These are phyloP conservation scores for Aspergillus mulundensis DNA, from an alignment of 495 filamentous ascomycete species.

Conservation along the genomic window DNA sequence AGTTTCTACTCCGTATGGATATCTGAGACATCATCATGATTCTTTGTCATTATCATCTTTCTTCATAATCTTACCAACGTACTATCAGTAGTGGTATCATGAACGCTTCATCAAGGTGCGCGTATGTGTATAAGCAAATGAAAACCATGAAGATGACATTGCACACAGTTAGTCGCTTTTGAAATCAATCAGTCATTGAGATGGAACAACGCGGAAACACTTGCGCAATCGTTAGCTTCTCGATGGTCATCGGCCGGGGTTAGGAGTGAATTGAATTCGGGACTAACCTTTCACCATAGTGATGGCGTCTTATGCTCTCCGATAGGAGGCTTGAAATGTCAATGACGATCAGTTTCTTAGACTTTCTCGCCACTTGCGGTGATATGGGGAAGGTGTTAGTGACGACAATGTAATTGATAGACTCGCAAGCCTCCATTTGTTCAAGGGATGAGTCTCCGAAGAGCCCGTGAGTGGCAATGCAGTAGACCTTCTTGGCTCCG, in stretches of 20 bases:
- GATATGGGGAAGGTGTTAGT: constrained; percentile 94
- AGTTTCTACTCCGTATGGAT: constrained; percentile 10
- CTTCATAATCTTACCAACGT: constrained; percentile 22
- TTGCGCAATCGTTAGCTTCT: constrained; percentile 38
- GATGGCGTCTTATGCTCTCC: constrained; percentile 92
- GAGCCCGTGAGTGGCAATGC: constrained; percentile 93
- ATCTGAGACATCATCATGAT: constrained; percentile 17
- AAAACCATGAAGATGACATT: not conserved
- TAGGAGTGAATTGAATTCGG: not conserved
- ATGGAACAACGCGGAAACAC: constrained; percentile 81
- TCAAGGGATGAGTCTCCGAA: constrained; percentile 87
- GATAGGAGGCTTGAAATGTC: constrained; percentile 82
- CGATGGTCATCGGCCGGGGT: not conserved
- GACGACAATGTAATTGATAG: constrained; percentile 89
- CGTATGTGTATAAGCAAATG: constrained; percentile 1
- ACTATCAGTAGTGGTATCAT: constrained; percentile 9
- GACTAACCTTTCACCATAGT: constrained; percentile 70
- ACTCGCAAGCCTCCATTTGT: constrained; percentile 85
- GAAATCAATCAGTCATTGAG: constrained; percentile 45
- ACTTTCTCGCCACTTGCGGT: constrained; percentile 59
- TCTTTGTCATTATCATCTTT: constrained; percentile 20
- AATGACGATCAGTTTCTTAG: constrained; percentile 82
- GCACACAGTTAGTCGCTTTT: not conserved
- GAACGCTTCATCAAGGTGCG: constrained; percentile 5
- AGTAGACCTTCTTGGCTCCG: constrained; percentile 89